phyloP scores from a whole-genome alignment of 805 yeast species.

The Candida sphagnicola region DNA sequence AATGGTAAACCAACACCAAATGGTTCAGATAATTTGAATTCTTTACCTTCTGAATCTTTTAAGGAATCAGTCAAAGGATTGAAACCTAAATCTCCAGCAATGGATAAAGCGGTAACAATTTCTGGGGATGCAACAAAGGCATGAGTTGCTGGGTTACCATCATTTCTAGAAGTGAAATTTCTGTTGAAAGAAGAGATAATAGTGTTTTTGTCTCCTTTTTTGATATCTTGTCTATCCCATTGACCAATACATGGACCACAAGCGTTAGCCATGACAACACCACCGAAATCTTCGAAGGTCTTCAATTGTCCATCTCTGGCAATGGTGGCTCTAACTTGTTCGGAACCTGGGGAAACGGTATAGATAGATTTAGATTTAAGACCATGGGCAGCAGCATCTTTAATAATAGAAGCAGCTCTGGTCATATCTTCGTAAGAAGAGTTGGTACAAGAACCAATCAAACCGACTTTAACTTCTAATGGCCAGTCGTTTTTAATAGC shows the following conservation, averaged over 20 bases:
- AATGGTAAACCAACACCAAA: slow-evolving; percentile 86
- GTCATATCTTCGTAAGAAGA: slow-evolving; percentile 98
- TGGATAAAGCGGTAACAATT: slow-evolving; percentile 90
- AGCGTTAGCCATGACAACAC: slow-evolving; percentile 92
- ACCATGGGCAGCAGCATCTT: slow-evolving; percentile 88
- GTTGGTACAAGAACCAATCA: slow-evolving; percentile 98
- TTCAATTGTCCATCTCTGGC: slow-evolving; percentile 92
- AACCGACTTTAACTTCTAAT: slow-evolving; percentile 83
- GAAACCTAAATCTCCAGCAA: slow-evolving; percentile 94
- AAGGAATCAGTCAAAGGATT: slow-evolving; percentile 92
- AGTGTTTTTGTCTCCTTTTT: slow-evolving; percentile 94
- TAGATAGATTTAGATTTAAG: slow-evolving; percentile 86
- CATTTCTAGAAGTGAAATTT: slow-evolving; percentile 97
- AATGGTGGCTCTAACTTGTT: slow-evolving; percentile 97
- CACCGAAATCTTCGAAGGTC: slow-evolving; percentile 88
- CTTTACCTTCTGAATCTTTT: slow-evolving; percentile 83
- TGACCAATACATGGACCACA: slow-evolving; percentile 99
- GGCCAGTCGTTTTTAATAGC: slow-evolving; percentile 92
- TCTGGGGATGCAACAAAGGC: slow-evolving; percentile 98
- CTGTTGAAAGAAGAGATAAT: slow-evolving; percentile 97
- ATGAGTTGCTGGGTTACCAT: slow-evolving; percentile 96
- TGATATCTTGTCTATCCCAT: slow-evolving; percentile 94
- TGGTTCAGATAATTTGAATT: slow-evolving; percentile 86
- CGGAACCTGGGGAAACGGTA: slow-evolving; percentile 97
- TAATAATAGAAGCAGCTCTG: slow-evolving; percentile 88